phyloP scores from a whole-genome alignment of 495 filamentous ascomycete genomes.

The Talaromyces ruber region DNA sequence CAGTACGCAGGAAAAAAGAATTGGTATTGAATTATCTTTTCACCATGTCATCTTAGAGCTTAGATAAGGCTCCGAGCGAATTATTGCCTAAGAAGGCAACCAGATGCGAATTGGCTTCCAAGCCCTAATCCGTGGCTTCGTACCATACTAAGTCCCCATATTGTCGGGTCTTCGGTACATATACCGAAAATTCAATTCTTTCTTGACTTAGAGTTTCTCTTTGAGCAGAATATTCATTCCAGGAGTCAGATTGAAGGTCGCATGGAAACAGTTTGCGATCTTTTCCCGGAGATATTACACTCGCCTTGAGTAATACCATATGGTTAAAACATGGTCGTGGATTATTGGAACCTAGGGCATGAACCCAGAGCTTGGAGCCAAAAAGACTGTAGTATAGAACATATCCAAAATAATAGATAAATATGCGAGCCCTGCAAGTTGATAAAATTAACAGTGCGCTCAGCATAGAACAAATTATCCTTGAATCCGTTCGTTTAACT shows the following conservation, averaged over 20 bases:
- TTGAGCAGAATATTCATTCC: neutral
- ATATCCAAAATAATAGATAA: too few species aligned
- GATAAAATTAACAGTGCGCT: neutral
- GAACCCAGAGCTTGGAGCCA: neutral
- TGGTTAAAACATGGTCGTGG: neutral
- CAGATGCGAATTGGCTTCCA: neutral
- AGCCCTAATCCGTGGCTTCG: neutral
- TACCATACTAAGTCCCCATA: neutral
- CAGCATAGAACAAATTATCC: neutral
- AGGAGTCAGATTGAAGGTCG: neutral
- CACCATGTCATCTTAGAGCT: neutral
- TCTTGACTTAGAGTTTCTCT: neutral
- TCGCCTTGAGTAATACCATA: neutral
- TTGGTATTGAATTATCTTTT: neutral
- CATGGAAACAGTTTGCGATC: neutral
- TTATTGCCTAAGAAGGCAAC: neutral
- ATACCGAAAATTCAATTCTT: neutral
- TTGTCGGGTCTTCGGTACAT: neutral
- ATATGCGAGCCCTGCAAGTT: neutral
- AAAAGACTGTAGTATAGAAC: neutral
- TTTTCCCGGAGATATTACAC: neutral
- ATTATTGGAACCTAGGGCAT: neutral
- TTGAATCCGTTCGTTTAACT: neutral
- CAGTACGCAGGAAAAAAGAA: neutral
- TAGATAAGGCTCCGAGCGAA: neutral